Evolutionary conservation across 1,284 basidiomycete species (phyloP).

Genomic region (Salmacisia buchloeana): DNA sequence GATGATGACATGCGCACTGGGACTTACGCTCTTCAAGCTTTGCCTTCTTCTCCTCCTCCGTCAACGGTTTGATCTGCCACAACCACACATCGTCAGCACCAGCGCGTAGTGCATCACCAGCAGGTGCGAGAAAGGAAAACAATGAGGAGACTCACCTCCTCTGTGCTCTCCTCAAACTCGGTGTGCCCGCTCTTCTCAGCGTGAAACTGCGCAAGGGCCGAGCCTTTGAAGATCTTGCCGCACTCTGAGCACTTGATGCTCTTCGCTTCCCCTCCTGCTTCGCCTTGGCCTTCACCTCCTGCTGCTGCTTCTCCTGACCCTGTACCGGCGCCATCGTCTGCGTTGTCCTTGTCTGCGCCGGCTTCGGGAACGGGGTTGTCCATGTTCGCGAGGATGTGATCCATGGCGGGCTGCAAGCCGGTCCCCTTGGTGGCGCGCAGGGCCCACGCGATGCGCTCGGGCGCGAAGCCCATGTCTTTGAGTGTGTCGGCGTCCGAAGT

Average conservation of each 20-base stretch:
- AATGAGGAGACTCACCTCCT: constrained; percentile 62
- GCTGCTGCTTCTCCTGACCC: too few relatives aligned
- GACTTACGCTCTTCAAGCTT: constrained; percentile 63
- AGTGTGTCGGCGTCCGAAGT: neutral
- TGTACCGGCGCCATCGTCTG: neutral
- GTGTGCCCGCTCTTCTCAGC: constrained; percentile 89
- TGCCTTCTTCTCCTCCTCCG: constrained; percentile 84
- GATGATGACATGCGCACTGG: too few relatives aligned
- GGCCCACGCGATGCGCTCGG: constrained; percentile 46
- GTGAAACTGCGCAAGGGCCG: constrained; percentile 83
- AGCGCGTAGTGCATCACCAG: neutral
- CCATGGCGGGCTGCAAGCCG: constrained; percentile 43
- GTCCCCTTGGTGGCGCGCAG: constrained; percentile 34
- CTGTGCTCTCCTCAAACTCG: constrained; percentile 81
- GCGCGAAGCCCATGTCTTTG: constrained; percentile 45
- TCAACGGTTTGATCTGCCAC: constrained; percentile 72
- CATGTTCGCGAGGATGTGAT: constrained; percentile 45
- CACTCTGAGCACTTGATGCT: constrained; percentile 47
- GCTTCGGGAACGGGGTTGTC: constrained; percentile 31
- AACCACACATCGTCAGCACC: neutral
- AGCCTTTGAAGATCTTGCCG: constrained; percentile 59
- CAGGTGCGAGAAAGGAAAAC: neutral
- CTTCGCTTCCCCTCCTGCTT: constrained; percentile 10
- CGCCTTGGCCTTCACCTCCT: too few relatives aligned
- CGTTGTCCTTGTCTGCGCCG: neutral